Base-by-base conservation (phyloP, 306 rosid genomes). In the Quercus bicolor region DNA sequence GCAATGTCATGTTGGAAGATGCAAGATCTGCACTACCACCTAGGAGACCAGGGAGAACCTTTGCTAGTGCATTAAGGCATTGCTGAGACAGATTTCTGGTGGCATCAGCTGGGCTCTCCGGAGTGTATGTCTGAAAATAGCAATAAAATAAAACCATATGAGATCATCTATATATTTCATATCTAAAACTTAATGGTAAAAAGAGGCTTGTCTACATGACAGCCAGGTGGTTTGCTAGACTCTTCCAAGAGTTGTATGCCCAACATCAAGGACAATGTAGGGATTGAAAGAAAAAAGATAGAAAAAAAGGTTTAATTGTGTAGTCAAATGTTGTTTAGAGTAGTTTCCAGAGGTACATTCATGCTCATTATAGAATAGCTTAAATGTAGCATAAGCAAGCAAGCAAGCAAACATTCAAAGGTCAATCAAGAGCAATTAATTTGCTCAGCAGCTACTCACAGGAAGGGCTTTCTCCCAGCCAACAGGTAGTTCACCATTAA, bases 21-120 rank as follows among this genome's bases (percentile, higher is more conserved):
- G 99, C 99, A 74, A 96, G 94, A 68, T 96, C 99, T 1, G 99
- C 99, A 91, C 99, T 96, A n/a, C 99, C 99, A 37, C 99, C 99
- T n/a, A 96, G 81, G 72, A 96, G 77, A 77, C 99, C 99, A 0
- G 98, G 99, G 79, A 96, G 90, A 84, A 93, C 97, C 51, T 84
- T 86, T 0, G 84, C 98, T 57, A 96, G 98, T 76, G 98, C 99
- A 77, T 96, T 96, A 21, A 96, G 98, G 86, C 91, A 91, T 79
- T 80, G 81, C 79, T 96, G 99, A 69, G 99, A 96, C 60, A 96
- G 77, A 71, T 91, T 96, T 80, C 99, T 82, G 68, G 99, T 96
- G 31, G 99, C 99, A 81, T 96, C 98, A 5, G 90, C 93, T 68
- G 98, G 96, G 90, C 68, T 86, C 89, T 91, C 99, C 5, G 98